Evolutionary conservation across 2,329 filamentous ascomycete genomes (phyloP).

Genomic region (Cytospora piceae): DNA sequence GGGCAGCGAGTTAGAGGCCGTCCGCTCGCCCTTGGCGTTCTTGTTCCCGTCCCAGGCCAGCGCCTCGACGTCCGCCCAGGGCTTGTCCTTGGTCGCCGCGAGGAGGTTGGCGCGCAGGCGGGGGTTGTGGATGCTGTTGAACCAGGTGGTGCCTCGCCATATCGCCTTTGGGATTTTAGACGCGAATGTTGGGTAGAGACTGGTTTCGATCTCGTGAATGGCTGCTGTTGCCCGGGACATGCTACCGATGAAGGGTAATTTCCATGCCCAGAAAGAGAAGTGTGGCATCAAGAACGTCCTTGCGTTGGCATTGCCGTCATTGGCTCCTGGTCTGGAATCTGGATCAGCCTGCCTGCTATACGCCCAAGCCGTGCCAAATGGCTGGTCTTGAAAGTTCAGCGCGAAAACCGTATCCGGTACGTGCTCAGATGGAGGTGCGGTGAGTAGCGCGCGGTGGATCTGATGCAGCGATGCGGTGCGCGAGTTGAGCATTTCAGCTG

Average conservation of each 20-base stretch:
- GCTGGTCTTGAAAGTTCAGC: conserved; percentile 56
- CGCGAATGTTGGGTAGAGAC: conserved; percentile 31
- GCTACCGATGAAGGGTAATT: conserved; percentile 53
- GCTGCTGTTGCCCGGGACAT: conserved; percentile 44
- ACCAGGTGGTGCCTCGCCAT: conserved; percentile 57
- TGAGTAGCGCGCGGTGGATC: conserved; percentile 55
- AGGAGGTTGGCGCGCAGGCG: conserved; percentile 48
- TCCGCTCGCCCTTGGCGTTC: conserved; percentile 34
- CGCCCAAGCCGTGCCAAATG: conserved; percentile 47
- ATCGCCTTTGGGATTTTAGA: conserved; percentile 49
- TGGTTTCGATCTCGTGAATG: conserved; percentile 44
- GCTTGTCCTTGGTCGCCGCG: conserved; percentile 38
- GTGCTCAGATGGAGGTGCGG: conserved; percentile 46
- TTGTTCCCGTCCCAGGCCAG: conserved; percentile 40
- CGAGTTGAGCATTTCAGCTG: conserved; percentile 50
- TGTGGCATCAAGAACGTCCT: conserved; percentile 58
- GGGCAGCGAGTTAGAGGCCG: conserved; percentile 48
- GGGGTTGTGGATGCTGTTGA: conserved; percentile 49
- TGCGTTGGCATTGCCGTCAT: conserved; percentile 32
- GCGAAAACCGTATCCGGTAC: conserved; percentile 57
- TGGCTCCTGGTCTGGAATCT: conserved; percentile 31
- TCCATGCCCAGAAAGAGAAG: conserved; percentile 61
- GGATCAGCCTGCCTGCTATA: conserved; percentile 52
- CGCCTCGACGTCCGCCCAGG: conserved; percentile 54
- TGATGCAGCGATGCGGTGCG: conserved; percentile 57